phyloP scores from a whole-genome alignment of 768 basidiomycete species.

The Boletus bicolor region DNA sequence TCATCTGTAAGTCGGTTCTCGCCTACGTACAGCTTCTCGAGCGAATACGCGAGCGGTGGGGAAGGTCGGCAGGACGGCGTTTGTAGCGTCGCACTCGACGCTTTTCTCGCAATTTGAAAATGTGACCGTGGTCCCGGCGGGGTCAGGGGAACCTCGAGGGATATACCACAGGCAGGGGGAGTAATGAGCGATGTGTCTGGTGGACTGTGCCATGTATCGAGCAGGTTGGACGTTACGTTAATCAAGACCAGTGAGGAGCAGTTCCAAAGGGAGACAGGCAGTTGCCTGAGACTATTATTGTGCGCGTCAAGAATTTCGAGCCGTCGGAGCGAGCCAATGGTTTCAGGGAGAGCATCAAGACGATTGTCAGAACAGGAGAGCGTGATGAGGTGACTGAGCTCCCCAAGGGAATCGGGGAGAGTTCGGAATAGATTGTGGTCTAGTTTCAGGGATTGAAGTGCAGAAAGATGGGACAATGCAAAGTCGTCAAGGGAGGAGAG shows the following conservation, averaged over 20 bases:
- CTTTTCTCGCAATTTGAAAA: constrained; percentile 26
- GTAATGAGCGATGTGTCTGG: constrained; percentile 36
- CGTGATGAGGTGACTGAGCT: constrained; percentile 62
- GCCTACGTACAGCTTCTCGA: constrained; percentile 80
- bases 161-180: constrained; percentile 19
- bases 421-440: constrained; percentile 84
- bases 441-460: constrained; percentile 68
- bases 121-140: constrained; percentile 14
- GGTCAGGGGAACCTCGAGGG: constrained; percentile 20
- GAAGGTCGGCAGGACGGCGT: constrained; percentile 30
- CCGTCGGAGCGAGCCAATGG: constrained; percentile 72
- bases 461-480: constrained; percentile 67
- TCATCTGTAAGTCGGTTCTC: constrained; percentile 89
- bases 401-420: constrained; percentile 81
- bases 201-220: constrained; percentile 70
- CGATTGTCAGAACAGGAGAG: constrained; percentile 93
- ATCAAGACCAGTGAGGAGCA: constrained; percentile 69
- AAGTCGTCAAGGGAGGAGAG: constrained; percentile 78
- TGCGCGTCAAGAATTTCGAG: constrained; percentile 82
- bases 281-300: constrained; percentile 79
- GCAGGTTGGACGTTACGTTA: constrained; percentile 86
- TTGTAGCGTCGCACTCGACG: constrained; percentile 36
- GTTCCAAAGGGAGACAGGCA: constrained; percentile 80
- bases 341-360: constrained; percentile 68
- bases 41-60: constrained; percentile 64